A percentile compares a stretch with the other conserved stretches of the same genome.
Conservation (phyloP, 2,329 filamentous ascomycete genomes). For the Ilyonectria sp. region DNA sequence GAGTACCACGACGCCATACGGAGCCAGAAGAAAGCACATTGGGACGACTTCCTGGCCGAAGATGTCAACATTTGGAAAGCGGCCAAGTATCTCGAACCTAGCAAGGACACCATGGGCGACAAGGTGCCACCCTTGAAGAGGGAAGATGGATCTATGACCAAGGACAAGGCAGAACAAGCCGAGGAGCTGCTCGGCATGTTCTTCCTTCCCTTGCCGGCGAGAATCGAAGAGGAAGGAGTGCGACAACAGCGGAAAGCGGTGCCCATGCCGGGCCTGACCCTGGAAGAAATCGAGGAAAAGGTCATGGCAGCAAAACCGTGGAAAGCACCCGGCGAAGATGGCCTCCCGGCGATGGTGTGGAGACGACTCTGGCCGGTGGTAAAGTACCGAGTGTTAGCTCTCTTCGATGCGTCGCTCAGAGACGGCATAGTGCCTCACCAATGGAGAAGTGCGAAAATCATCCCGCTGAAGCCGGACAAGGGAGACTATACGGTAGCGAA, state of each 20-base stretch:
- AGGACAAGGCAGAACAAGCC: constrained; percentile 19
- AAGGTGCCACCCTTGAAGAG: constrained; percentile 42
- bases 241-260: no score
- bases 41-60: constrained; percentile 46
- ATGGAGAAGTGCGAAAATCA: constrained; percentile 6
- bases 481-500: constrained; percentile 4
- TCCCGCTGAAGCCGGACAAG: constrained; percentile 5
- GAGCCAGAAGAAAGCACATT: constrained; percentile 31
- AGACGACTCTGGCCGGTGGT: neutral
- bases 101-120: constrained; percentile 33
- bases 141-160: constrained; percentile 33
- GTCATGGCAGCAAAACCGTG: no score
- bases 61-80: neutral
- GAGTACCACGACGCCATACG: no score
- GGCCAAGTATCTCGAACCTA: constrained; percentile 43
- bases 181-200: no score
- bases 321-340: no score
- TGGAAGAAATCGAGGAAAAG: no score
- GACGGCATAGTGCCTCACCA: no score
- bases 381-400: neutral
- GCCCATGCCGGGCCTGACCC: no score
- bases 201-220: no score
- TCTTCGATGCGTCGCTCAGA: constrained; percentile 1
- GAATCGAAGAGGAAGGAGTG: no score
- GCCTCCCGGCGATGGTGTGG: no score